Conservation (phyloP, 2,329 filamentous ascomycete genomes). For the Stagonosporopsis vannaccii region DNA sequence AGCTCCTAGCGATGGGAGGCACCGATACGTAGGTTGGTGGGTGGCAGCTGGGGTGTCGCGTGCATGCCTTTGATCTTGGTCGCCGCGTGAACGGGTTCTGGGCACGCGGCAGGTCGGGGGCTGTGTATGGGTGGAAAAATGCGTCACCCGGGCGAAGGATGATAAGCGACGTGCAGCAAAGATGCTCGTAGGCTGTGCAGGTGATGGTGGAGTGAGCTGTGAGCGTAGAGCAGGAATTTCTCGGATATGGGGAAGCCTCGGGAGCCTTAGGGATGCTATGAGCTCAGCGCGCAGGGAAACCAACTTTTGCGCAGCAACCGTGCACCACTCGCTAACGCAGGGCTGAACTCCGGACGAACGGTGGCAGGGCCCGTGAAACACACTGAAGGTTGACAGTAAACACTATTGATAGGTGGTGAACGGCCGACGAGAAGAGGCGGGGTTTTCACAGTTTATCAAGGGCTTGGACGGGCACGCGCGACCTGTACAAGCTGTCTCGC, state of each 20-base stretch:
- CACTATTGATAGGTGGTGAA: slow-evolving; percentile 13
- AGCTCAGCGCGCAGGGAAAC: slow-evolving; percentile 19
- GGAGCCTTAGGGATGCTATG: slow-evolving; percentile 25
- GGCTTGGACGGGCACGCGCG: slow-evolving; percentile 1
- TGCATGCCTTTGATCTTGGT: slow-evolving; percentile 43
- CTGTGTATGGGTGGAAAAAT: slow-evolving; percentile 17
- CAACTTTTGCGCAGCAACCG: slow-evolving; percentile 31
- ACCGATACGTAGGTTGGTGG: slow-evolving; percentile 26
- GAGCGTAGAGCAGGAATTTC: slow-evolving; percentile 31
- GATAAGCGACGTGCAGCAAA: slow-evolving; percentile 10
- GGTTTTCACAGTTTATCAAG: slow-evolving; percentile 7
- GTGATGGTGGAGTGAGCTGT: slow-evolving; percentile 35
- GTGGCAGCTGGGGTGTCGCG: slow-evolving; percentile 43
- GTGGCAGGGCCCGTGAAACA: slow-evolving; percentile 13
- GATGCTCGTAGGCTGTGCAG: slow-evolving; percentile 17
- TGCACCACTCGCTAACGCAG: slow-evolving; percentile 20
- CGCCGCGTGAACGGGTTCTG: slow-evolving; percentile 44
- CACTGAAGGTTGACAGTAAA: slow-evolving; percentile 15
- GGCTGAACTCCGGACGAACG: slow-evolving; percentile 17
- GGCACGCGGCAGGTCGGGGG: slow-evolving; percentile 18
- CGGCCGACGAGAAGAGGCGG: not conserved
- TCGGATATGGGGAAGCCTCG: slow-evolving; percentile 29
- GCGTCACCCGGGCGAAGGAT: slow-evolving; percentile 12
- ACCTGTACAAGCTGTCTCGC: slow-evolving; percentile 16
- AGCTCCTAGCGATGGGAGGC: slow-evolving; percentile 26